A percentile compares a stretch with the other conserved stretches of the same genome.
These are phyloP conservation scores for Pyrenopolyporus hunteri DNA, from an alignment of 495 filamentous ascomycete species.

Conservation along the genomic window DNA sequence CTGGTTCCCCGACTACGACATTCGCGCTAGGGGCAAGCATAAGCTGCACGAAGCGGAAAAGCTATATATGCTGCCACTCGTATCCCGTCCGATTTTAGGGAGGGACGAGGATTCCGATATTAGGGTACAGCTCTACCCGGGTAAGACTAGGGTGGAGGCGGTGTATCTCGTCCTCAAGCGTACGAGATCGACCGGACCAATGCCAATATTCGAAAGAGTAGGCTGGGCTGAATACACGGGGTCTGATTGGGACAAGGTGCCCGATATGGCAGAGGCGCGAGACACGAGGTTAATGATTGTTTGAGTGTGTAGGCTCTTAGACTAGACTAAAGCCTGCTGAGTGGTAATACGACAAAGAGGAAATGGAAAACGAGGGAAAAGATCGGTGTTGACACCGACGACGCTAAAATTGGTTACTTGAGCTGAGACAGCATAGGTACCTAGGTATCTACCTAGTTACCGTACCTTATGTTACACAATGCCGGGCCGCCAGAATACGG, in stretches of 20 bases:
- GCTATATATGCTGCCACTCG: neutral
- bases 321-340: too few relatives aligned
- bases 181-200: neutral
- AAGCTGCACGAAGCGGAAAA: neutral
- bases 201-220: neutral
- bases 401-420: too few relatives aligned
- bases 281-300: constrained; percentile 4
- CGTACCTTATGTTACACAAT: too few relatives aligned
- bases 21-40: neutral
- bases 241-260: constrained; percentile 2
- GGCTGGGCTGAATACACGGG: constrained; percentile 7
- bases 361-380: too few relatives aligned
- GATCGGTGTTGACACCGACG: too few relatives aligned
- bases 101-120: neutral
- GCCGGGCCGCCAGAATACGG: too few relatives aligned
- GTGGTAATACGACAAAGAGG: too few relatives aligned
- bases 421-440: too few relatives aligned
- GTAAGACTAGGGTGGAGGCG: neutral
- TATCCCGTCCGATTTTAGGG: neutral
- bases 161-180: neutral
- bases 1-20: constrained; percentile 1
- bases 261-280: neutral
- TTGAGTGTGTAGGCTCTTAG: neutral
- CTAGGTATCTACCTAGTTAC: too few relatives aligned
- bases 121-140: neutral